Evolutionary conservation across 305 asterid species (phyloP).

Genomic region (Fraxinus angustifolia): DNA sequence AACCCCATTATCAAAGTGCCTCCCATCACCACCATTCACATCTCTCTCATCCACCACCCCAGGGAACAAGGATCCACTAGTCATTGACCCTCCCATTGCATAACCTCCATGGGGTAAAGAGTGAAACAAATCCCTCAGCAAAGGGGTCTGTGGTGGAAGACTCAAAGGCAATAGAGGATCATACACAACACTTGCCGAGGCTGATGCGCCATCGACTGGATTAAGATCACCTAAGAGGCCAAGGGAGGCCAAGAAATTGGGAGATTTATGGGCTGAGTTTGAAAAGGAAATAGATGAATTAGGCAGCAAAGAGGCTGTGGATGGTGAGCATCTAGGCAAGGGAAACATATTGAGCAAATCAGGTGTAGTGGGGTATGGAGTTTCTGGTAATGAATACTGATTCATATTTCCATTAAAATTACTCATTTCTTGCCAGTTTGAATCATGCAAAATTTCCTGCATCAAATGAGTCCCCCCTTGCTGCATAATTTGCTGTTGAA

Average conservation of each 20-base stretch:
- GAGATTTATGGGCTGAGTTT: conserved; percentile 30
- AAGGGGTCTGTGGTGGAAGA: conserved; percentile 76
- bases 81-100: conserved; percentile 29
- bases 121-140: conserved; percentile 66
- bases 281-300: conserved; percentile 37
- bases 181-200: conserved; percentile 34
- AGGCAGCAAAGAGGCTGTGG: conserved; percentile 36
- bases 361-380: conserved; percentile 37
- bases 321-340: conserved; percentile 41
- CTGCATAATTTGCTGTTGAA: conserved; percentile 46
- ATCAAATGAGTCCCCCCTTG: conserved; percentile 15
- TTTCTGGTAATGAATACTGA: conserved; percentile 24
- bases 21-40: conserved; percentile 39
- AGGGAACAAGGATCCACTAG: conserved; percentile 43
- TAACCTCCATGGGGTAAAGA: conserved; percentile 56
- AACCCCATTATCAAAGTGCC: conserved; percentile 45
- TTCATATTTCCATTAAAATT: conserved; percentile 17
- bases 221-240: conserved; percentile 55
- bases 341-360: conserved; percentile 67
- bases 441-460: conserved; percentile 25
- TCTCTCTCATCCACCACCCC: conserved; percentile 50
- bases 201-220: conserved; percentile 19
- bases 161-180: conserved; percentile 73
- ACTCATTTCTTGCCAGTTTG: conserved; percentile 36
- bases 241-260: conserved; percentile 52